A percentile compares a stretch with the other conserved stretches of the same genome.
Evolutionary conservation across 495 filamentous ascomycete genomes (phyloP).

Genomic region (Chaetomium tenue): DNA sequence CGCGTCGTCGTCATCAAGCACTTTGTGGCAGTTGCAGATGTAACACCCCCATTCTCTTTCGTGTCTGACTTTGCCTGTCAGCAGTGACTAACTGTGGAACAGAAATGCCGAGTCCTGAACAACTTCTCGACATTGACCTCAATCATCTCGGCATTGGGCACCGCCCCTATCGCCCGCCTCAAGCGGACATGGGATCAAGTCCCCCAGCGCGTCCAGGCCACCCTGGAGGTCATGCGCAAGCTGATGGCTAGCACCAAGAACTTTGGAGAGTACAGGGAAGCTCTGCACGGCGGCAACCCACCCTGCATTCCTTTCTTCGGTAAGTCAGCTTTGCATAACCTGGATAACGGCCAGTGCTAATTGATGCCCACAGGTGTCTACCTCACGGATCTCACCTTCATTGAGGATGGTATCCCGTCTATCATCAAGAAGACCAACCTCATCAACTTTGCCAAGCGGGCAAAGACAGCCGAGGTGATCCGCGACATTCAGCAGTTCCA

Average conservation of each 20-base stretch:
- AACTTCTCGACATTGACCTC: slow-evolving; percentile 99
- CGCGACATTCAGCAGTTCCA: slow-evolving; percentile 98
- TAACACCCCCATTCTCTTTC: slow-evolving; percentile 44
- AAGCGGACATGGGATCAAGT: slow-evolving; percentile 94
- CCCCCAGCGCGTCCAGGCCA: slow-evolving; percentile 71
- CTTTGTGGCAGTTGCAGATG: slow-evolving; percentile 93
- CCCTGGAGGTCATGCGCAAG: slow-evolving; percentile 85
- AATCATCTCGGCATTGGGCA: slow-evolving; percentile 92
- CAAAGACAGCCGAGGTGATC: slow-evolving; percentile 97
- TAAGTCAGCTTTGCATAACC: slow-evolving; percentile 46
- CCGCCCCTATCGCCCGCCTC: slow-evolving; percentile 90
- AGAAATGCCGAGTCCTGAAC: slow-evolving; percentile 93
- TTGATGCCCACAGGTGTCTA: slow-evolving; percentile 69
- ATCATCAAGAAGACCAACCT: slow-evolving; percentile 90
- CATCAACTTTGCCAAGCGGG: slow-evolving; percentile 97
- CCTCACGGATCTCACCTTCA: slow-evolving; percentile 96
- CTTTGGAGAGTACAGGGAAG: slow-evolving; percentile 93
- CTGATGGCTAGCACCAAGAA: slow-evolving; percentile 98
- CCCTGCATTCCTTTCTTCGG: slow-evolving; percentile 99
- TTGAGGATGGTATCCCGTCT: slow-evolving; percentile 95
- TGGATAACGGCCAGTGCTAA: slow-evolving; percentile 14
- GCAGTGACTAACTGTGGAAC: slow-evolving; percentile 29
- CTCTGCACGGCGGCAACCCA: slow-evolving; percentile 85
- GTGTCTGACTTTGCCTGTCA: not conserved
- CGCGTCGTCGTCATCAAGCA: slow-evolving; percentile 97